Conservation (phyloP, 2,329 filamentous ascomycete genomes). For the Colletotrichum phormii region DNA sequence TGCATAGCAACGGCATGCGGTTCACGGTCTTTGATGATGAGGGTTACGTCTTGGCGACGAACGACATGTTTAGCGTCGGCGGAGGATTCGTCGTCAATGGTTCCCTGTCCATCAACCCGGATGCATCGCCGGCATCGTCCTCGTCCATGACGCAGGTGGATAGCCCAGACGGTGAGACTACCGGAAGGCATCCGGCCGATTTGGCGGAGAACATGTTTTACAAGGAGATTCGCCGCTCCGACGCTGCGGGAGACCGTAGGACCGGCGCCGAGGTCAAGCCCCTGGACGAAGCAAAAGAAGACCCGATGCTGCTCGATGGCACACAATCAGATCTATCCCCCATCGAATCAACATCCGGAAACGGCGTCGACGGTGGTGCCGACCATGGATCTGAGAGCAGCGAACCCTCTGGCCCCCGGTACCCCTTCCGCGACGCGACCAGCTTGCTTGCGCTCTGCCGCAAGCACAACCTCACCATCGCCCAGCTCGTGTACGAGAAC, state of each 20-base stretch:
- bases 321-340: background rate
- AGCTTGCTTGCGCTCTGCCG: constrained; percentile 59
- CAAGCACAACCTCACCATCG: constrained; percentile 63
- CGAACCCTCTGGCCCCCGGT: constrained; percentile 48
- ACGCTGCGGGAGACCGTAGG: constrained; percentile 58
- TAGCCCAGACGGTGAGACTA: constrained; percentile 26
- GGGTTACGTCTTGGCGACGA: constrained; percentile 58
- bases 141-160: constrained; percentile 38
- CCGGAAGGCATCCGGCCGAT: constrained; percentile 54
- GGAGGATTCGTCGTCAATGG: constrained; percentile 66
- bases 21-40: constrained; percentile 61
- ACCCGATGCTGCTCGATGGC: constrained; percentile 15
- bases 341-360: background rate
- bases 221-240: constrained; percentile 60
- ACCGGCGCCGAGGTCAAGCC: constrained; percentile 57
- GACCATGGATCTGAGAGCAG: constrained; percentile 15
- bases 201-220: constrained; percentile 64
- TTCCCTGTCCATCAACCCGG: constrained; percentile 55
- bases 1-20: constrained; percentile 65
- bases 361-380: constrained; percentile 7
- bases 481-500: constrained; percentile 63
- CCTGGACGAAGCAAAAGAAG: constrained; percentile 40
- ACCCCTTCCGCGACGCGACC: constrained; percentile 59
- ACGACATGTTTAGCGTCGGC: constrained; percentile 63
- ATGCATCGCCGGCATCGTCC: constrained; percentile 35